Evolutionary conservation across 2,329 filamentous ascomycete species (phyloP), one percentile per base, ranked within the genome.

Genomic region (Diaporthe vaccinii): DNA sequence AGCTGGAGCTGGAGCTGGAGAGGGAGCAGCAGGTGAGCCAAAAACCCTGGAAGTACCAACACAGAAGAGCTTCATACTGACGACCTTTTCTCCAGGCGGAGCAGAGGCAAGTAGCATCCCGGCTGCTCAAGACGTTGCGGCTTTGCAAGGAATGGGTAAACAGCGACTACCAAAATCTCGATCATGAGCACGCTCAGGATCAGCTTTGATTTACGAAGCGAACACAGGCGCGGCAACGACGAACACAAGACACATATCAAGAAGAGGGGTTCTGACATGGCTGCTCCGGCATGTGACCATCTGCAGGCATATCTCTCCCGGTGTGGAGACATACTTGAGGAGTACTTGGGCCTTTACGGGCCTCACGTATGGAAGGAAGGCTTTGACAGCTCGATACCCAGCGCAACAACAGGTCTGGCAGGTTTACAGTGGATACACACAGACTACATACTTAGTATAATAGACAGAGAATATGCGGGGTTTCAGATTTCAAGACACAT

Each of bases 81-180:
- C 28, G 8, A 41, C 31, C 10, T 20, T 28, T 49, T 49, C 17
- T 4, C 17, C 44, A 49, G 41, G 41, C 41, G 17, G 14, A 17
- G 14, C 17, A 17, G 41, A 7, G 36, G 36, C 36, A 39, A 39
- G 36, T 3, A 39, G 36, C 3, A 39, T 44, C 3, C 7, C 41
- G 6, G 41, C 55, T n/a, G 8, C 9, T 36, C 44, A 73, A 59
- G 71, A 73, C 44, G 9, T 62, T n/a, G 31, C 41, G n/a, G 34
- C 51, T 49, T 5, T 73, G 36, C 71, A 73, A 36, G 71, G 71
- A 20, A 73, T 73, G 71, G 71, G 71, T n/a, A 73, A 67, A 34
- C 71, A 73, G 39, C 34, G 71, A 12, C 36, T 73, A 34, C 71
- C 71, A 3, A 57, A 67, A 9, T 12, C 65, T 39, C 49, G 49